These are phyloP conservation scores for Spergularia azorica DNA, from an alignment of 179 eudicot species.

Conservation along the genomic window DNA sequence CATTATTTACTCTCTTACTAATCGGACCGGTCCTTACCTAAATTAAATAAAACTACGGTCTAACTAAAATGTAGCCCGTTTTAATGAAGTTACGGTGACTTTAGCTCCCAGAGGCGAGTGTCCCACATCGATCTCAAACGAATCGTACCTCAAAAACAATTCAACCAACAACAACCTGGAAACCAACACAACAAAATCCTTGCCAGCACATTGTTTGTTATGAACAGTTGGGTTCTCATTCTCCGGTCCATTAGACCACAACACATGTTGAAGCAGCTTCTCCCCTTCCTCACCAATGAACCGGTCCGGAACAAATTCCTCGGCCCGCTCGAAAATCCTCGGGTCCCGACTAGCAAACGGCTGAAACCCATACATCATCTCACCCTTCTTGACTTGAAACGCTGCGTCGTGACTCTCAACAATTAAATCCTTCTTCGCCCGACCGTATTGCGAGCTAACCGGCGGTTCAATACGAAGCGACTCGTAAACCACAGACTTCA, in stretches of 20 bases:
- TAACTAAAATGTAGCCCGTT: slow-evolving; percentile 41
- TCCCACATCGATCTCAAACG: slow-evolving; percentile 72
- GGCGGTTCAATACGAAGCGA: slow-evolving; percentile 80
- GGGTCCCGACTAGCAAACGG: slow-evolving; percentile 87
- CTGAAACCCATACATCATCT: slow-evolving; percentile 76
- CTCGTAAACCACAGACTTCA: slow-evolving; percentile 83
- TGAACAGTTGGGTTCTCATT: slow-evolving; percentile 46
- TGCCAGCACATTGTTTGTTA: slow-evolving; percentile 92
- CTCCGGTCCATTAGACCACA: slow-evolving; percentile 92
- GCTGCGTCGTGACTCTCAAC: slow-evolving; percentile 73
- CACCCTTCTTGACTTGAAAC: slow-evolving; percentile 65
- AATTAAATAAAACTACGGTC: no score
- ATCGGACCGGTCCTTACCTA: no score
- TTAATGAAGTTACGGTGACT: slow-evolving; percentile 67
- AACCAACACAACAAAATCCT: slow-evolving; percentile 76
- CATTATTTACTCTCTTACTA: no score
- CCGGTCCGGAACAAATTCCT: slow-evolving; percentile 74
- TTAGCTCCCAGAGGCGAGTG: slow-evolving; percentile 60
- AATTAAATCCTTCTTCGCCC: slow-evolving; percentile 55
- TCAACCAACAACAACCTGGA: slow-evolving; percentile 74
- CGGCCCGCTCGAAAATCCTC: slow-evolving; percentile 57
- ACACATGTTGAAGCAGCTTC: slow-evolving; percentile 55
- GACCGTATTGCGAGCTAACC: slow-evolving; percentile 60
- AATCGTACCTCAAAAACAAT: slow-evolving; percentile 69
- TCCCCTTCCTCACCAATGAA: slow-evolving; percentile 73